Percentiles rank a stretch among this genome's conserved stretches.
Evolutionary conservation across 495 filamentous ascomycete species (phyloP).

Genomic region (Penicillium ochrochloron): DNA sequence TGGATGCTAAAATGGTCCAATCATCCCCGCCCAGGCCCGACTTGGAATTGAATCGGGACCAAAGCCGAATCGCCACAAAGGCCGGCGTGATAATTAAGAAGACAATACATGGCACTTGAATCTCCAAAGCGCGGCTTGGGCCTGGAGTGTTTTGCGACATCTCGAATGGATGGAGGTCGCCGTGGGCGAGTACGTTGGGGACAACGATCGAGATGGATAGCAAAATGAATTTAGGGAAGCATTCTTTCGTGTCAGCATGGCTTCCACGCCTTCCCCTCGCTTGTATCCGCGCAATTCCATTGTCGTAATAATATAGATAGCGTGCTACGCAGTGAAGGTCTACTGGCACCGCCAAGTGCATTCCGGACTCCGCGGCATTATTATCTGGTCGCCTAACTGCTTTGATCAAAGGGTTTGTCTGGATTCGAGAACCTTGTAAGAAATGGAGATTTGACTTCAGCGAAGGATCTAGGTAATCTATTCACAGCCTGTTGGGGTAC

Average conservation of each 20-base stretch:
- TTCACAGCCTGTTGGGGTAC: not conserved
- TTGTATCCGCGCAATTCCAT: not conserved
- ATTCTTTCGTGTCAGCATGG: not conserved
- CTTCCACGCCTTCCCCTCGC: not conserved
- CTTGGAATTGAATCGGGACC: conserved; percentile 12
- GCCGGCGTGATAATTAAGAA: conserved; percentile 9
- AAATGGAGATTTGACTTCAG: not conserved
- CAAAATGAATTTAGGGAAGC: not conserved
- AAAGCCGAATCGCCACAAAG: conserved; percentile 11
- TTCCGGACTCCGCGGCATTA: not conserved
- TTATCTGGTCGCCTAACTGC: not conserved
- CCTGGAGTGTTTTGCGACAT: conserved; percentile 11
- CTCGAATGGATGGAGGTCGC: not conserved
- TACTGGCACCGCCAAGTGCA: not conserved
- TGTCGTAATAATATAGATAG: not conserved
- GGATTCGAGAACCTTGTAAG: not conserved
- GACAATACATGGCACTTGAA: conserved; percentile 11
- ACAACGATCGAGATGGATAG: not conserved
- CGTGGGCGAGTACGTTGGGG: not conserved
- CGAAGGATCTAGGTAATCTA: not conserved
- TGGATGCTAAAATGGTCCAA: conserved; percentile 13
- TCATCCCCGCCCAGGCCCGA: conserved; percentile 11
- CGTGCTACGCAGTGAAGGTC: not conserved
- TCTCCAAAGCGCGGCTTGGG: conserved; percentile 13
- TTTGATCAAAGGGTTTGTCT: not conserved